These are phyloP conservation scores for Leccinum longicurvipes DNA, from an alignment of 768 basidiomycete species.

Conservation along the genomic window DNA sequence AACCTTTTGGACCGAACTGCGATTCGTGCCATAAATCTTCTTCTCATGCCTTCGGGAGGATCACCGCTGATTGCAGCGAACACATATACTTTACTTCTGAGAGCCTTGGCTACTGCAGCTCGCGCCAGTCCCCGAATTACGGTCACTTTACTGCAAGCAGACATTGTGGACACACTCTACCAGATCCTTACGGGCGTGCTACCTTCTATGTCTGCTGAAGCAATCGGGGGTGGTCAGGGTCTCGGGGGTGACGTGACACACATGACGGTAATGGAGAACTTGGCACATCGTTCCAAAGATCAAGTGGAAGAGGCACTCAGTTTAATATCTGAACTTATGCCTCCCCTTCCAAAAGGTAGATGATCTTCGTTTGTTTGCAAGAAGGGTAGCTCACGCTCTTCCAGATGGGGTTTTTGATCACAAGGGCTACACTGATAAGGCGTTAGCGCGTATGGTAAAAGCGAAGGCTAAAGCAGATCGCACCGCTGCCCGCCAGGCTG, in stretches of 20 bases:
- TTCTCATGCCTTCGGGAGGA: constrained; percentile 82
- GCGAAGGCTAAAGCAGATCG: constrained; percentile 82
- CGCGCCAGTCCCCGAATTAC: constrained; percentile 87
- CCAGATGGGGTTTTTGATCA: constrained; percentile 95
- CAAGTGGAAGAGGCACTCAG: constrained; percentile 93
- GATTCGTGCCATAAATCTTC: constrained; percentile 79
- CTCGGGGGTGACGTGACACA: constrained; percentile 87
- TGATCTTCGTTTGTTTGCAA: not conserved
- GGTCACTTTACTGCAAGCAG: constrained; percentile 82
- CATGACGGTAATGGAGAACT: constrained; percentile 97
- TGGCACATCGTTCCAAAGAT: constrained; percentile 95
- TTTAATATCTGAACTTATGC: constrained; percentile 87
- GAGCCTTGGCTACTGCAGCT: constrained; percentile 84
- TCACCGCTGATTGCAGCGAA: constrained; percentile 82
- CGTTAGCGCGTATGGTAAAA: constrained; percentile 70
- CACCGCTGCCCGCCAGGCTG: constrained; percentile 61
- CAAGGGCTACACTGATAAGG: constrained; percentile 85
- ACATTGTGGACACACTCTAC: constrained; percentile 88
- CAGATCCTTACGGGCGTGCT: constrained; percentile 94
- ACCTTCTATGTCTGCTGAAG: constrained; percentile 56
- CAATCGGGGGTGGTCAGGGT: constrained; percentile 65
- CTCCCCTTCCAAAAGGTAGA: constrained; percentile 87
- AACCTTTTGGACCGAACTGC: constrained; percentile 74
- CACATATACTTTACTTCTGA: constrained; percentile 86
- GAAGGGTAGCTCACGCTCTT: constrained; percentile 2